These are phyloP conservation scores for Eucalyptus cloeziana DNA, from an alignment of 345 rosid genomes.

Conservation along the genomic window DNA sequence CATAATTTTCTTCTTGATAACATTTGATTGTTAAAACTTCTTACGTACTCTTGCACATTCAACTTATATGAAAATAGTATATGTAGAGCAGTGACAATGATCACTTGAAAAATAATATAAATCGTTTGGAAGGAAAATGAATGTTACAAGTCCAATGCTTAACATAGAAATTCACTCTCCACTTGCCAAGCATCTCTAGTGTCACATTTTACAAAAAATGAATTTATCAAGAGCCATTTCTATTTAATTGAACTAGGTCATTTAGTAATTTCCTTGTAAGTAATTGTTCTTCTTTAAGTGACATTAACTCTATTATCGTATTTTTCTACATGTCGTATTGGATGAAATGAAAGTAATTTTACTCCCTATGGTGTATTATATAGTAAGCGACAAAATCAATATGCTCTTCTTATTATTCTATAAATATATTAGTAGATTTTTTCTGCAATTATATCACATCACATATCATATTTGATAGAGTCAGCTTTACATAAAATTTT, in stretches of 20 bases:
- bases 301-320: not conserved
- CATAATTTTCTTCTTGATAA: not conserved
- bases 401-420: not conserved
- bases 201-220: not conserved
- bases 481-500: not conserved
- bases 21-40: not conserved
- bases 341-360: not conserved
- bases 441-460: not conserved
- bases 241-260: not conserved
- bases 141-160: not conserved
- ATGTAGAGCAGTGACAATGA: not conserved
- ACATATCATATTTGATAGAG: not conserved
- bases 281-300: not conserved
- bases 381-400: not conserved
- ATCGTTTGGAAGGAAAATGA: not conserved
- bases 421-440: not conserved
- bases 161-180: not conserved
- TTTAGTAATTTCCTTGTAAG: not conserved
- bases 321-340: not conserved
- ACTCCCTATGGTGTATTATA: not conserved
- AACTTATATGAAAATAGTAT: not conserved
- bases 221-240: too few relatives aligned
- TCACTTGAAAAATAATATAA: not conserved
- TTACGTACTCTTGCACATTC: not conserved
- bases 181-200: not conserved